Percentiles rank a stretch among this genome's conserved stretches.
Evolutionary conservation across 2,329 filamentous ascomycete species (phyloP).

Genomic region (Corinectria fuckeliana): DNA sequence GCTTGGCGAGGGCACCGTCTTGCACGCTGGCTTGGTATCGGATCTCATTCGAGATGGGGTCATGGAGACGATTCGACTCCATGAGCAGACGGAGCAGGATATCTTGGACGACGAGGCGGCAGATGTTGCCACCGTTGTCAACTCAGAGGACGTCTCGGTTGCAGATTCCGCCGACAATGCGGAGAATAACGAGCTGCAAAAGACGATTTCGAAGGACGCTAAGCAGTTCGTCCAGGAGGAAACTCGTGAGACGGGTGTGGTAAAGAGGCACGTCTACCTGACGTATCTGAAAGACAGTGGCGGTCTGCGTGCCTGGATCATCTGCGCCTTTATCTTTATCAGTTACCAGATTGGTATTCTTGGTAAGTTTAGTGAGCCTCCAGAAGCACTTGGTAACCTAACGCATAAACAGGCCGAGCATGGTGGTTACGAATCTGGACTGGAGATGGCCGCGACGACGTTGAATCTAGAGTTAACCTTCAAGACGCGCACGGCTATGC

Average conservation of each 20-base stretch:
- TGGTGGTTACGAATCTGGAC: constrained; percentile 74
- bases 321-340: constrained; percentile 61
- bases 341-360: constrained; percentile 61
- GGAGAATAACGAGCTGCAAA: constrained; percentile 53
- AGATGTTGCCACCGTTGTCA: constrained; percentile 55
- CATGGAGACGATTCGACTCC: constrained; percentile 62
- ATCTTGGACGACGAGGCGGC: constrained; percentile 56
- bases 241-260: constrained; percentile 71
- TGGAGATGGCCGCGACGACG: constrained; percentile 39
- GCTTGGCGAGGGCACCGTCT: constrained; percentile 70
- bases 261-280: constrained; percentile 71
- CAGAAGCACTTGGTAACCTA: constrained; percentile 2
- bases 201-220: constrained; percentile 58
- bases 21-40: constrained; percentile 68
- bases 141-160: constrained; percentile 58
- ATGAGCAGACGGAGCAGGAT: constrained; percentile 56
- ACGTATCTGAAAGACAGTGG: constrained; percentile 73
- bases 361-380: constrained; percentile 44
- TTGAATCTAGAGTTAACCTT: constrained; percentile 29
- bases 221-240: constrained; percentile 82
- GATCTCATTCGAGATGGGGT: constrained; percentile 67
- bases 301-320: constrained; percentile 64
- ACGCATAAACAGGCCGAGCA: constrained; percentile 51
- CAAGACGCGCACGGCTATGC: constrained; percentile 47
- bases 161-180: constrained; percentile 47